Conservation (phyloP, 1,139 yeast genomes). For the Blastobotrys serpentis region DNA sequence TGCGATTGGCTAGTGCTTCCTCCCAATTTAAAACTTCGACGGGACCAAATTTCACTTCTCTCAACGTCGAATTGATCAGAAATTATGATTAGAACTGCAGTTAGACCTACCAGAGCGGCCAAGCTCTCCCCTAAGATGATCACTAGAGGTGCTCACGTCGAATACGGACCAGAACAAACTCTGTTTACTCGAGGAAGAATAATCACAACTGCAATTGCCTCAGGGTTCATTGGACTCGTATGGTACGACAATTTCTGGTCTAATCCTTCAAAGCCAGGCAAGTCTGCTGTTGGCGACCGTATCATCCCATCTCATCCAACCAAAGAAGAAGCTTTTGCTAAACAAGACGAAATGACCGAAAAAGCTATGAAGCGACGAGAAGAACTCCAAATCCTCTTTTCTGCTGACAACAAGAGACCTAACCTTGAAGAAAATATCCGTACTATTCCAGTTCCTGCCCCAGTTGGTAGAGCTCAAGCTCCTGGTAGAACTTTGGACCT, state of each 20-base stretch:
- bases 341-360: slow-evolving; percentile 24
- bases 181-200: slow-evolving; percentile 18
- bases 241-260: slow-evolving; percentile 31
- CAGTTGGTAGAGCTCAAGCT: slow-evolving; percentile 24
- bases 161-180: slow-evolving; percentile 25
- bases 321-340: slow-evolving; percentile 20
- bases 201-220: slow-evolving; percentile 26
- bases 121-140: slow-evolving; percentile 8
- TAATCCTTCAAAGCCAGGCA: slow-evolving; percentile 21
- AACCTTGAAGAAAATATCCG: slow-evolving; percentile 25
- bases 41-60: slow-evolving; percentile 4
- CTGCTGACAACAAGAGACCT: slow-evolving; percentile 25
- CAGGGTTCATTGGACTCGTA: slow-evolving; percentile 27
- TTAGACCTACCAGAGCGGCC: slow-evolving; percentile 16
- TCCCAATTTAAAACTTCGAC: background rate
- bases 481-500: slow-evolving; percentile 30
- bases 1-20: background rate
- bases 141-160: slow-evolving; percentile 22
- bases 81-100: slow-evolving; percentile 15
- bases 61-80: background rate
- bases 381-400: slow-evolving; percentile 22
- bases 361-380: slow-evolving; percentile 22
- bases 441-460: slow-evolving; percentile 30
- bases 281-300: slow-evolving; percentile 32
- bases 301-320: slow-evolving; percentile 26